These are phyloP conservation scores for Fusarium avenaceum DNA, from an alignment of 2,329 filamentous ascomycete species.

Conservation along the genomic window DNA sequence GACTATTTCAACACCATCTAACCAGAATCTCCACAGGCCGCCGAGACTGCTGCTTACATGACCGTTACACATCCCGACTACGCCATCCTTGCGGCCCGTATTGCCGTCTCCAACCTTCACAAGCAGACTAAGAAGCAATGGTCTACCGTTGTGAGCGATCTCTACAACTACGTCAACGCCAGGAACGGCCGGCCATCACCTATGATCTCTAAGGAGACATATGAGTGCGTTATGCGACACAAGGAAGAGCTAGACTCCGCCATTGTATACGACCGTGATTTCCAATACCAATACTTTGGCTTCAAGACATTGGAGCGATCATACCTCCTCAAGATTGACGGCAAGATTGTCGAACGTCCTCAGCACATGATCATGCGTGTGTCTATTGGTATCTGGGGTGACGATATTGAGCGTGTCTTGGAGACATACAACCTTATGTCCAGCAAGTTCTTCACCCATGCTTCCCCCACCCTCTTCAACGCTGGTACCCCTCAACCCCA, in stretches of 20 bases:
- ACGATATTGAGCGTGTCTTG: conserved; percentile 92
- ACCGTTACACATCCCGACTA: conserved; percentile 99
- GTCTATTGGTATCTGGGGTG: conserved; percentile 94
- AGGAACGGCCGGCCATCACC: conserved; percentile 86
- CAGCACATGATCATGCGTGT: conserved; percentile 99
- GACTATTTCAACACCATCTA: conserved; percentile 12
- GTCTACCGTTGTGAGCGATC: conserved; percentile 92
- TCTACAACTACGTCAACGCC: conserved; percentile 96
- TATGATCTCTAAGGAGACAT: conserved; percentile 94
- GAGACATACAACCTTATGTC: conserved; percentile 99
- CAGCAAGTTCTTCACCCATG: conserved; percentile 97
- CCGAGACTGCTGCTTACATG: conserved; percentile 99
- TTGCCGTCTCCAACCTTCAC: conserved; percentile 99
- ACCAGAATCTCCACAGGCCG: conserved; percentile 72
- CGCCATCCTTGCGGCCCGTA: conserved; percentile 96
- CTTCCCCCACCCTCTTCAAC: conserved; percentile 97
- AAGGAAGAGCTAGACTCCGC: conserved; percentile 98
- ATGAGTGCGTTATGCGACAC: conserved; percentile 94
- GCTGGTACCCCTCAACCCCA: conserved; percentile 95
- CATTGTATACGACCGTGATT: conserved; percentile 98
- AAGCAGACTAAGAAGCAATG: conserved; percentile 99
- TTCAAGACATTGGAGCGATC: conserved; percentile 99
- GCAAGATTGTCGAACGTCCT: conserved; percentile 95
- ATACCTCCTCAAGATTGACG: conserved; percentile 94
- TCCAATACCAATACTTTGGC: conserved; percentile 99